phyloP scores from a whole-genome alignment of 441 rosid species.

The Arabidopsis hybrid region DNA sequence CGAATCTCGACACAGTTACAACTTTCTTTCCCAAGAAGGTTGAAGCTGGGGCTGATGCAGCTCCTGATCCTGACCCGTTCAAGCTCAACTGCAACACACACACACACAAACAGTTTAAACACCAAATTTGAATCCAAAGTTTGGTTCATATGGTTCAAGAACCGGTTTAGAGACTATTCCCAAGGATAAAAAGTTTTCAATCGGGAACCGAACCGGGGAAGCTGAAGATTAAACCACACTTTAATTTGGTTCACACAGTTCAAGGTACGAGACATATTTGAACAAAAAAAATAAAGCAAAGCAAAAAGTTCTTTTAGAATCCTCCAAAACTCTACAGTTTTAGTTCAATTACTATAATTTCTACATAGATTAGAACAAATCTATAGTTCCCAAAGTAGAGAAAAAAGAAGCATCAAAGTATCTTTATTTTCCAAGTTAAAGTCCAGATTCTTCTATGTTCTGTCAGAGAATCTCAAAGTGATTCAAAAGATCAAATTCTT shows the following conservation, averaged over 20 bases:
- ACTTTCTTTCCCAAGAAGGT: conserved; percentile 82
- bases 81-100: conserved; percentile 67
- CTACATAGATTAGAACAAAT: not conserved
- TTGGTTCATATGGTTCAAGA: conserved; percentile 19
- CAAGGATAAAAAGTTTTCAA: not conserved
- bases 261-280: not conserved
- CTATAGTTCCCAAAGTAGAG: conserved; percentile 14
- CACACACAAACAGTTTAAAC: conserved; percentile 7
- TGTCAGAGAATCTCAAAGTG: conserved; percentile 32
- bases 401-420: conserved; percentile 16
- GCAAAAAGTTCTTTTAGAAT: not conserved
- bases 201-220: not conserved
- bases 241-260: conserved; percentile 7
- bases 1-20: conserved; percentile 51
- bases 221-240: not conserved
- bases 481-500: conserved; percentile 9
- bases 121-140: conserved; percentile 6
- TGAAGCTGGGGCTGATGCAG: conserved; percentile 60
- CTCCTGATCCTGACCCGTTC: conserved; percentile 68
- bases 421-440: not conserved
- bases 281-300: not conserved
- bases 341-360: not conserved
- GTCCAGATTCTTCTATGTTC: conserved; percentile 21
- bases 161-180: conserved; percentile 12
- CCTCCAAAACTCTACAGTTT: conserved; percentile 4